A percentile compares a stretch with the other conserved stretches of the same genome.
phyloP scores from a whole-genome alignment of 1,139 yeast species.

The Yamadazyma sp. region DNA sequence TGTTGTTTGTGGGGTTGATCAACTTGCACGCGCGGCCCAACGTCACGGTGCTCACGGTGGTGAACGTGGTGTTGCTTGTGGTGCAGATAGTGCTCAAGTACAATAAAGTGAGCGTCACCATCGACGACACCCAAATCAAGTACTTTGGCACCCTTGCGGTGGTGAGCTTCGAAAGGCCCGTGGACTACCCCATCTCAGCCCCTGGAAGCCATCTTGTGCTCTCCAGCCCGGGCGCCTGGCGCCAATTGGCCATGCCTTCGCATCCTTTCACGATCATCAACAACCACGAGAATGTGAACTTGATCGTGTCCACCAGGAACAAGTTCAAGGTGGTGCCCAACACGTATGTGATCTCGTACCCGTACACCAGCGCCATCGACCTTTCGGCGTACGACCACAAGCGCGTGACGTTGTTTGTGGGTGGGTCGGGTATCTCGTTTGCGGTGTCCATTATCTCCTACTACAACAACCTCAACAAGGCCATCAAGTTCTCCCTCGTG shows the following conservation, averaged over 20 bases:
- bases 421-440: constrained; percentile 85
- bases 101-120: constrained; percentile 9
- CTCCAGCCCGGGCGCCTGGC: constrained; percentile 17
- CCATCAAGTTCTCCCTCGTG: constrained; percentile 23
- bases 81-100: constrained; percentile 24
- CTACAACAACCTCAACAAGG: constrained; percentile 20
- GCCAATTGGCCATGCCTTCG: constrained; percentile 31
- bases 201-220: constrained; percentile 43
- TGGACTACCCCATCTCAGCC: constrained; percentile 25
- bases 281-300: constrained; percentile 12
- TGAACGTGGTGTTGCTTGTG: constrained; percentile 21
- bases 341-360: constrained; percentile 13
- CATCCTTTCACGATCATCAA: constrained; percentile 39
- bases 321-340: constrained; percentile 6
- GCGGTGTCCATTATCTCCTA: constrained; percentile 60
- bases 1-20: constrained; percentile 30
- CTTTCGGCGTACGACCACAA: constrained; percentile 8
- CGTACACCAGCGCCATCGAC: constrained; percentile 10
- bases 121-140: constrained; percentile 6
- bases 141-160: constrained; percentile 24
- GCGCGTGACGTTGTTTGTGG: constrained; percentile 51
- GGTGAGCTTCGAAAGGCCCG: constrained; percentile 26
- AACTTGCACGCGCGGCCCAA: constrained; percentile 47
- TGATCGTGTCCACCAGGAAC: constrained; percentile 11
- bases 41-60: constrained; percentile 24